phyloP scores from a whole-genome alignment of 306 rosid genomes.

The Chamaecrista fasciculata region DNA sequence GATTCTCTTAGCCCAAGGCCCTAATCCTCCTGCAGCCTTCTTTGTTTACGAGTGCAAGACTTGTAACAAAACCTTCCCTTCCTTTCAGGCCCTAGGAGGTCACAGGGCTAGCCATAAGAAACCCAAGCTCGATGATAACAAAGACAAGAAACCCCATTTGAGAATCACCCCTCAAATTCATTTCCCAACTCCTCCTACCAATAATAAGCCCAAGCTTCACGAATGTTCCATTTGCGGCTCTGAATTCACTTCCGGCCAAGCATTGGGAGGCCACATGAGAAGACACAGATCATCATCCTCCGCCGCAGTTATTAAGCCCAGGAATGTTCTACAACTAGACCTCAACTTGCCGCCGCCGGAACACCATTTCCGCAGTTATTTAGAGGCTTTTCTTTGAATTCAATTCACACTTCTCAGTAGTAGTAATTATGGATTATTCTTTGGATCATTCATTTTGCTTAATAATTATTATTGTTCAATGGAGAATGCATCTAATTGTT shows the following conservation, averaged over 20 bases:
- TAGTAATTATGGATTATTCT: constrained; percentile 49
- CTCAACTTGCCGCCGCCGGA: constrained; percentile 96
- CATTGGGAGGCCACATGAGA: constrained; percentile 96
- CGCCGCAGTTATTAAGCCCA: constrained; percentile 20
- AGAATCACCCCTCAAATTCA: constrained; percentile 25
- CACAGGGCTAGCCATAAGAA: constrained; percentile 95
- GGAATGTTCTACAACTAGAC: constrained; percentile 60
- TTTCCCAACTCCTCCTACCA: background rate
- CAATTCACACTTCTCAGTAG: constrained; percentile 31
- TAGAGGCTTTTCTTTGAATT: no score
- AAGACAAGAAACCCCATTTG: constrained; percentile 13
- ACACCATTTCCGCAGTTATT: constrained; percentile 56
- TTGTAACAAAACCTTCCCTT: constrained; percentile 78
- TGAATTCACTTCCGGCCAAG: constrained; percentile 88
- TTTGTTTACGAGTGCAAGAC: constrained; percentile 84
- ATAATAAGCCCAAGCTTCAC: constrained; percentile 55
- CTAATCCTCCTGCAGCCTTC: constrained; percentile 4
- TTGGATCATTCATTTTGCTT: constrained; percentile 39
- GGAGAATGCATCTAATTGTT: constrained; percentile 38
- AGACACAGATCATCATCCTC: constrained; percentile 59
- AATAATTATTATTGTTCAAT: constrained; percentile 38
- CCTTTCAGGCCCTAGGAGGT: constrained; percentile 96
- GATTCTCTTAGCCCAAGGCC: constrained; percentile 82
- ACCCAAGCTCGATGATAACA: constrained; percentile 46
- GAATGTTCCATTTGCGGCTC: constrained; percentile 95